These are phyloP conservation scores for Phytomonas sp. DNA, from an alignment of 208 protist genomes.

Conservation along the genomic window DNA sequence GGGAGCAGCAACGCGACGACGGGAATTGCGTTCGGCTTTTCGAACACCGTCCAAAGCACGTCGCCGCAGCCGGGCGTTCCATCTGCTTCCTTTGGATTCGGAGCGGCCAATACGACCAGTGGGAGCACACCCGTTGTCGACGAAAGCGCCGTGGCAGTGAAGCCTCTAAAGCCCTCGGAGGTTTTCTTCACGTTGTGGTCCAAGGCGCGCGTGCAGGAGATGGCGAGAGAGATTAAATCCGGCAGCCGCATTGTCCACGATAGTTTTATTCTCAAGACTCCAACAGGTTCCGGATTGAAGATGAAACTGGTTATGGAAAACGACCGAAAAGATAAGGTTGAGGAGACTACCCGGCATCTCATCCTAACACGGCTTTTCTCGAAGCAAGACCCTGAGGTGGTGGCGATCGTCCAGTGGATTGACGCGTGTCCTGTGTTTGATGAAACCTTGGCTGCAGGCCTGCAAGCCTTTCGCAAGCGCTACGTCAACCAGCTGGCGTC, in stretches of 20 bases:
- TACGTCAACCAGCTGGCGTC: slow-evolving; percentile 49
- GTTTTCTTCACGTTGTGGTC: slow-evolving; percentile 78
- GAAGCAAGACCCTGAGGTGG: slow-evolving; percentile 39
- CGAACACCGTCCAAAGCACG: neutral
- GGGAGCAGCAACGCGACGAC: neutral
- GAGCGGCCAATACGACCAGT: neutral
- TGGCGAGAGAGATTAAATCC: slow-evolving; percentile 58
- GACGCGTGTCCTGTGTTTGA: slow-evolving; percentile 75
- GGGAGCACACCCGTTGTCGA: neutral
- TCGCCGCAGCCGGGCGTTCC: neutral
- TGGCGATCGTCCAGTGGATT: slow-evolving; percentile 58
- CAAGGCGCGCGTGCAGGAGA: slow-evolving; percentile 39
- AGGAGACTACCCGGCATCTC: slow-evolving; percentile 27
- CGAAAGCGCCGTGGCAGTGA: slow-evolving; percentile 15
- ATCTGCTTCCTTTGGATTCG: slow-evolving; percentile 24
- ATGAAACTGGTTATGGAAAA: slow-evolving; percentile 87
- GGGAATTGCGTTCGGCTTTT: slow-evolving; percentile 4
- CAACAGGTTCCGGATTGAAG: slow-evolving; percentile 5
- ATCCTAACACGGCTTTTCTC: slow-evolving; percentile 74
- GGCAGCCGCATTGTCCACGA: slow-evolving; percentile 77
- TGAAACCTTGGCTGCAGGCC: slow-evolving; percentile 30
- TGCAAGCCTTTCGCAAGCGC: slow-evolving; percentile 69
- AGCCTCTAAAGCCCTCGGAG: slow-evolving; percentile 52
- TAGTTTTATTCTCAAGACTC: slow-evolving; percentile 34
- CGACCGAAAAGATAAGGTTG: slow-evolving; percentile 68